Base-by-base conservation (phyloP, 2,329 filamentous ascomycete genomes). In the Harringtonia aguacate region DNA sequence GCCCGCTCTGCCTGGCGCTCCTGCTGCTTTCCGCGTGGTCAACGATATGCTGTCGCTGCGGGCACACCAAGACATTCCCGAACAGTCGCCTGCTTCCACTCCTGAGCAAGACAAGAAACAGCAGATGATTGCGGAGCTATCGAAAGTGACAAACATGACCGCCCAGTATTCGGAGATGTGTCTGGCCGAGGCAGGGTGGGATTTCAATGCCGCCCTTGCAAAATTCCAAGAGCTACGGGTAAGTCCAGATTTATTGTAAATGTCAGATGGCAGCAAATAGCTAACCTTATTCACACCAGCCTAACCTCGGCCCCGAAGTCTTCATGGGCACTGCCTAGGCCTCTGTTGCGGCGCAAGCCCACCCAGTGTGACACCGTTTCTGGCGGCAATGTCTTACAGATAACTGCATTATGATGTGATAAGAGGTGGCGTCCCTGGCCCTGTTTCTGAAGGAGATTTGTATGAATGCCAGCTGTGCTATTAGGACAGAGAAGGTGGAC, bases 91-190 rank as follows among this genome's bases (percentile, higher is more conserved):
- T 8, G 38, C 50, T 13, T 44, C 58, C 31, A 50, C 46, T 38
- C 10, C 48, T 28, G 49, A 53, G 21, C 54, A 46, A n/a, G 47
- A 70, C 30, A 65, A 75, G 36, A 75, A 84, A 52, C 75, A 84
- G 53, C 76, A 82, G 50, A 78, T 88, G 65, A 69, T 94, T 57
- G 67, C 79, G 18, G 81, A 92, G 58, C 72, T 95, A 42, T 82
- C 79, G 51, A 79, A 78, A 51, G 79, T 79, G 55, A 95, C 89
- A 1, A 78, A 80, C 46, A 87, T 98, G 79, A 92, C 78, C 9
- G 63, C 80, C 10, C 70, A 84, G 46, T 94, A 84, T 59, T 84
- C 88, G 1, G 75, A 81, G 52, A 75, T 94, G 69, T 95, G 90
- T 55, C 70, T 97, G 15, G 72, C 77, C 3, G 79, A 88, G 47